These are phyloP conservation scores for Candida odintsovae DNA, from an alignment of 805 yeast species.

Conservation along the genomic window DNA sequence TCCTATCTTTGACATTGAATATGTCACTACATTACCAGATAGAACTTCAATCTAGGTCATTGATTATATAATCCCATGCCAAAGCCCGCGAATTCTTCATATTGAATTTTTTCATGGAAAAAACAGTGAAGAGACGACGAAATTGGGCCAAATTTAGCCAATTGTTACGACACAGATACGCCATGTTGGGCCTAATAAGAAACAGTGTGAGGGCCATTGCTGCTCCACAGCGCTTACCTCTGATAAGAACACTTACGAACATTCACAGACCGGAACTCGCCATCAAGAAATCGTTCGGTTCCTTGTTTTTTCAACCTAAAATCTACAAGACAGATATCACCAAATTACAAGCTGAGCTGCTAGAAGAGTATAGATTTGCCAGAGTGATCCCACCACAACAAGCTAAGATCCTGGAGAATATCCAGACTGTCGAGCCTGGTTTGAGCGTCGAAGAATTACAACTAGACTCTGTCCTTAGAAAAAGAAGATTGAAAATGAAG, in stretches of 20 bases:
- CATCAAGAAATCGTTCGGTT: slow-evolving; percentile 1
- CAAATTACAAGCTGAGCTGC: slow-evolving; percentile 4
- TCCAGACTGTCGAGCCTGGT: slow-evolving; percentile 5
- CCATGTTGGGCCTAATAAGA: neutral
- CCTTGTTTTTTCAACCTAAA: slow-evolving; percentile 2
- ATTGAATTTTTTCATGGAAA: neutral
- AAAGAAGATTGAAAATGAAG: slow-evolving; percentile 93
- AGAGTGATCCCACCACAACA: slow-evolving; percentile 17
- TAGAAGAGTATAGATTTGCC: slow-evolving; percentile 6
- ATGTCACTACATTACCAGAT: too few species aligned
- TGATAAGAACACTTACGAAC: slow-evolving; percentile 3
- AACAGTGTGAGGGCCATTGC: neutral
- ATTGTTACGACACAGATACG: too few species aligned
- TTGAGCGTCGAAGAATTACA: slow-evolving; percentile 9
- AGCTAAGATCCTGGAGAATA: slow-evolving; percentile 17
- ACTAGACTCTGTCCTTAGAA: slow-evolving; percentile 69
- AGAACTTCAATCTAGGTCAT: too few species aligned
- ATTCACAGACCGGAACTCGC: slow-evolving; percentile 3
- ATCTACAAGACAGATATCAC: slow-evolving; percentile 9
- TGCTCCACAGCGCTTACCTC: neutral
- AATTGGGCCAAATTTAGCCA: too few species aligned
- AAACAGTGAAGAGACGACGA: too few species aligned
- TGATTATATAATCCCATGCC: too few species aligned
- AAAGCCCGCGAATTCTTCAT: neutral
- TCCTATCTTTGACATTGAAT: too few species aligned